Percentiles rank a stretch among this genome's conserved stretches.
These are phyloP conservation scores for Acanthamoeba rhysodes DNA, from an alignment of 208 protist genomes.

Conservation along the genomic window DNA sequence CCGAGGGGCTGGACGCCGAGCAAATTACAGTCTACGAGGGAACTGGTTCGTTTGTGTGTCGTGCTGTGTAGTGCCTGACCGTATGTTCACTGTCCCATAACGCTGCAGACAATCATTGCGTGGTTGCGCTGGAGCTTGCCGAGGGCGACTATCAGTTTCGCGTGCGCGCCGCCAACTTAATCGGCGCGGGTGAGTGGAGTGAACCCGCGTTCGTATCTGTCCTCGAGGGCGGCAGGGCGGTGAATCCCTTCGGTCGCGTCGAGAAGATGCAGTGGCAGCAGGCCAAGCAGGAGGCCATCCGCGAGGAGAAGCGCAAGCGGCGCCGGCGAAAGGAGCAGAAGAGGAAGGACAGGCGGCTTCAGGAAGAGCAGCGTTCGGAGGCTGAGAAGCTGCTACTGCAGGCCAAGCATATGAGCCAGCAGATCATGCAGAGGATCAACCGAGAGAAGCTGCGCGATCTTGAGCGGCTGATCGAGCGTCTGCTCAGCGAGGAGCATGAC, in stretches of 20 bases:
- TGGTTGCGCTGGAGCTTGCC: background rate
- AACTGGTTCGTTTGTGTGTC: background rate
- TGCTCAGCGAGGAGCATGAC: background rate
- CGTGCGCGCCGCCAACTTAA: background rate
- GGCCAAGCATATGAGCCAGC: background rate
- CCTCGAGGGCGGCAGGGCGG: background rate
- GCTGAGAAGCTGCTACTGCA: conserved; percentile 9
- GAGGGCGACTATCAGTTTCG: conserved; percentile 14
- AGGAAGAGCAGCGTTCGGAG: background rate
- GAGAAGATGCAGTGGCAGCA: conserved; percentile 2
- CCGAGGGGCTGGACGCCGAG: background rate
- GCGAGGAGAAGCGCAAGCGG: conserved; percentile 5
- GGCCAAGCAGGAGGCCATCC: background rate
- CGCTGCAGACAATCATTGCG: background rate
- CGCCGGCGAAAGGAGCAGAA: background rate
- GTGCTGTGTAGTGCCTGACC: too few species aligned
- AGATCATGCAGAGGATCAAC: background rate
- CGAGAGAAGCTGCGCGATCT: background rate
- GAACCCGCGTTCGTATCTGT: background rate
- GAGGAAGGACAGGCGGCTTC: background rate
- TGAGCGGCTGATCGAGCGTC: background rate
- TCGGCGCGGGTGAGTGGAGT: background rate
- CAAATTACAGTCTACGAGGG: background rate
- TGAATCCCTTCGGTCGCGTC: background rate
- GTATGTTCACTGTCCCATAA: too few species aligned